phyloP scores from a whole-genome alignment of 116 monocot genomes.

The Trichopus zeylanicus region DNA sequence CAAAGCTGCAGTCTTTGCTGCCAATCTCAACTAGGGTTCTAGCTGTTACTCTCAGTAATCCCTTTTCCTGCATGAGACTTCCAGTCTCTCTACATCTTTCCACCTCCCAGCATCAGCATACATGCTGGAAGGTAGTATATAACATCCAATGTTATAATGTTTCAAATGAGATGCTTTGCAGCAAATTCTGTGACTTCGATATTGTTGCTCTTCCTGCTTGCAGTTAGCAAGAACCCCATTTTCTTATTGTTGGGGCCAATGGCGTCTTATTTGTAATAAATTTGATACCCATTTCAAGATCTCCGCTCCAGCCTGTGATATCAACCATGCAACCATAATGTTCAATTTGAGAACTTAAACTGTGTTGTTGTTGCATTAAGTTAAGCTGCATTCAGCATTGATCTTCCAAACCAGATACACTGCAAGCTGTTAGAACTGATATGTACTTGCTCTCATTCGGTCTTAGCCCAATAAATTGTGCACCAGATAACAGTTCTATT shows the following conservation, averaged over 20 bases:
- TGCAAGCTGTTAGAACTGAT: conserved; percentile 78
- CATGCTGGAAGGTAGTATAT: conserved; percentile 52
- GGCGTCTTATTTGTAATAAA: conserved; percentile 74
- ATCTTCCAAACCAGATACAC: conserved; percentile 50
- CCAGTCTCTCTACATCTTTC: conserved; percentile 45
- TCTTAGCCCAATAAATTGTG: conserved; percentile 27
- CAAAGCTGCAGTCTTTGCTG: conserved; percentile 32
- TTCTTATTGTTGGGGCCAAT: conserved; percentile 46
- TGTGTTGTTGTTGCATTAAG: conserved; percentile 45
- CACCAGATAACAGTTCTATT: conserved; percentile 45
- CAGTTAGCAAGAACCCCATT: conserved; percentile 81
- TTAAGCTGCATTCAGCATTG: conserved; percentile 63
- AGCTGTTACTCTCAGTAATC: conserved; percentile 31
- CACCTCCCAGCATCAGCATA: conserved; percentile 63
- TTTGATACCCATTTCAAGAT: conserved; percentile 31
- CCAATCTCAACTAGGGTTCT: conserved; percentile 46
- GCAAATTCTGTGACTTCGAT: conserved; percentile 66
- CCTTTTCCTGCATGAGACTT: conserved; percentile 44
- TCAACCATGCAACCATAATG: conserved; percentile 90
- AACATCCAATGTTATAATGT: conserved; percentile 86
- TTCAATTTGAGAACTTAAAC: conserved; percentile 53
- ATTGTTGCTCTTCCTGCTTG: conserved; percentile 63
- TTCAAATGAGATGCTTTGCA: conserved; percentile 39
- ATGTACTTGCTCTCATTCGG: conserved; percentile 60
- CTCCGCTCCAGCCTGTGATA: conserved; percentile 57